Base-by-base conservation (phyloP, 441 rosid species). In the Gossypium davidsonii region DNA sequence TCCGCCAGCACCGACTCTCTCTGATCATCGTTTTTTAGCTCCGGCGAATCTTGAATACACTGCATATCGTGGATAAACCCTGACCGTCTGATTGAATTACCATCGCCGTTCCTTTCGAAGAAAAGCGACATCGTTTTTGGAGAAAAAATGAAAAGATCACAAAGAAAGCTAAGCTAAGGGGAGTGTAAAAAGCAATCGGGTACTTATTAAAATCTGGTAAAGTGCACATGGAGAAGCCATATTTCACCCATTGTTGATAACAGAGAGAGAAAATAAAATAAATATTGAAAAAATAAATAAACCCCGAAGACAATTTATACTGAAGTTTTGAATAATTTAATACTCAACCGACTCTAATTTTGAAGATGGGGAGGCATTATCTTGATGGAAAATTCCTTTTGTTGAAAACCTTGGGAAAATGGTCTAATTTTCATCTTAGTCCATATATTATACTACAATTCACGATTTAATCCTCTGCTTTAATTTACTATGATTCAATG, bases 101-200 rank as follows among this genome's bases (percentile, higher is more conserved):
- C 42, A 34, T 14, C n/a, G 46, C 15, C 59, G 31, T 17, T 71
- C 61, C 73, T 71, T 65, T 70, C 31, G 3, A 74, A 74, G 61
- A 72, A 71, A 74, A 78, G 67, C 23, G 84, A 70, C 84, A 76
- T 80, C 20, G 44, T 67, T 67, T 21, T 65, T 20, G 37, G 9
- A 0, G 9, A 31, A 46, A 28, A 26, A 17, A 26, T 15, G 1
- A 11, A 26, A 75, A 31, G 2, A 20, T 2, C 28, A 61, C 21
- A 49, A 34, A 20, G 15, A 28, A 26, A 21, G 39, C 18, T 6
- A 37, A 34, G 42, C 42, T 34, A 1, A 34, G 42, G 34, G 0
- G 48, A 31, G 25, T 2, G 20, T 6, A 65, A 66, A 51, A 48
- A 23, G 8, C 10, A 2, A 3, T 8, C 3, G 58, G 57, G 65